Evolutionary conservation across 2,329 filamentous ascomycete genomes (phyloP), one percentile per base, ranked within the genome.

Genomic region (Fusarium torulosum): DNA sequence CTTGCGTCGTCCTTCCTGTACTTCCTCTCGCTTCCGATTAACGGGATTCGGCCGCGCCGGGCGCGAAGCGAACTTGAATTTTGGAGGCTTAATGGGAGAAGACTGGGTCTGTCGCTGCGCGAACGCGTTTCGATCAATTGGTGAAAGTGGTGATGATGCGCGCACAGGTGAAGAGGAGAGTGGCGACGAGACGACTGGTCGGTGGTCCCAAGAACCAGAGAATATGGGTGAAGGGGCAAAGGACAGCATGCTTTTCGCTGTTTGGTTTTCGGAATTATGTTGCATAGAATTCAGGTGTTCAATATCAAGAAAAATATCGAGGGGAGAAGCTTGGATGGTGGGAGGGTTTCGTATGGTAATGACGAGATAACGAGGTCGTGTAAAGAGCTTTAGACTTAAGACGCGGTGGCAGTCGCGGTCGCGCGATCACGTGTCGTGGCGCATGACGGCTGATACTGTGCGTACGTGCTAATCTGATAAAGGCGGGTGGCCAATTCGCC

Each of bases 1-100:
- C 31, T 86, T 85, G 45, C 91, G 82, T 58, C 92, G 81, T 53
- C 85, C 82, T 74, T 92, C 89, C 55, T 88, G 86, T 1, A 83
- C 82, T 19, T 86, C 87, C 74, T 93, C 86, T 50, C 87, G 83
- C 62, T 80, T 85, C 67, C 86, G 85, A 19, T 89, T 78, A 8
- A 91, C 72, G 0, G 90, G 91, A 63, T 91, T 92, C 35, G 84
- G 82, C 62, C 90, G 90, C 53, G 83, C 79, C 15, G 82, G 80
- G 17, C 88, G 84, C 62, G 85, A 79, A 27, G 86, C 82, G 69
- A 82, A 90, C 59, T 81, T 85, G 75, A 81, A 83, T 27, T 78
- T 79, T 31, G 76, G 70, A 11, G 78, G 75, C 44, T 76, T 71
- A 27, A 82, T 79, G 7, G 82, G 82, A 6, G 82, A 84, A 4